Conservation (phyloP, 139 green algal genomes). For the Asterochloris sp. region DNA sequence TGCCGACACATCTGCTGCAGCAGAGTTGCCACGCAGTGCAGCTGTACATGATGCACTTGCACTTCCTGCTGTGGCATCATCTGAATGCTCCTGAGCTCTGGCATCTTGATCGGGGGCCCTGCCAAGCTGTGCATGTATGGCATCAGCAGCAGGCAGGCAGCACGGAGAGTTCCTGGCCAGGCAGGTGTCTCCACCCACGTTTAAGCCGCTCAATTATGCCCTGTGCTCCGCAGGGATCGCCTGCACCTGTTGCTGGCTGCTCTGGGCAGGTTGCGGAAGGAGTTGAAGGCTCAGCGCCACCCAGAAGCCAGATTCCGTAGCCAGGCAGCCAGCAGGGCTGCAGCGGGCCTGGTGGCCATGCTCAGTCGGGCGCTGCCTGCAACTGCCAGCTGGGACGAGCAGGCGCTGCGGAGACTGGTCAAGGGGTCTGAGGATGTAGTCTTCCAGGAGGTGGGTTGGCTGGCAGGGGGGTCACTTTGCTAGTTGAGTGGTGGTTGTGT, state of each 20-base stretch:
- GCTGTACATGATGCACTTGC: background rate
- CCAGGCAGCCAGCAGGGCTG: background rate
- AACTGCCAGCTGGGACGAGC: too few relatives aligned
- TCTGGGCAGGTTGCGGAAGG: background rate
- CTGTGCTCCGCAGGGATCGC: conserved; percentile 5
- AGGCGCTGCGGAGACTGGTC: too few relatives aligned
- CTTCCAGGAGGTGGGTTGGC: too few relatives aligned
- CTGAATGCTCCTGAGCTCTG: background rate
- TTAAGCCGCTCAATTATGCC: too few relatives aligned
- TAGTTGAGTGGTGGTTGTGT: too few relatives aligned
- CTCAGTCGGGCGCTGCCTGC: background rate
- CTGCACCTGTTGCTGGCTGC: conserved; percentile 24
- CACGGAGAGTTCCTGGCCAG: too few relatives aligned
- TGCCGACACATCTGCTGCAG: background rate
- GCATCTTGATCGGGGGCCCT: too few relatives aligned
- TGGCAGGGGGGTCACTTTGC: too few relatives aligned
- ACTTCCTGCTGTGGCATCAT: background rate
- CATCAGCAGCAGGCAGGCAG: too few relatives aligned
- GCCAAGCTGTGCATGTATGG: too few relatives aligned
- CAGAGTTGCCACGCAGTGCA: background rate
- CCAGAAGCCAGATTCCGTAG: conserved; percentile 3
- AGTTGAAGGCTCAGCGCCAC: background rate
- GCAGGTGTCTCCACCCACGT: too few relatives aligned
- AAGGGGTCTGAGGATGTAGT: too few relatives aligned
- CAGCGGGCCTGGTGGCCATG: background rate